Evolutionary conservation across 192 early-diverging fungal species (phyloP), one percentile per base, ranked within the genome.

Genomic region (Coemansia sp.): DNA sequence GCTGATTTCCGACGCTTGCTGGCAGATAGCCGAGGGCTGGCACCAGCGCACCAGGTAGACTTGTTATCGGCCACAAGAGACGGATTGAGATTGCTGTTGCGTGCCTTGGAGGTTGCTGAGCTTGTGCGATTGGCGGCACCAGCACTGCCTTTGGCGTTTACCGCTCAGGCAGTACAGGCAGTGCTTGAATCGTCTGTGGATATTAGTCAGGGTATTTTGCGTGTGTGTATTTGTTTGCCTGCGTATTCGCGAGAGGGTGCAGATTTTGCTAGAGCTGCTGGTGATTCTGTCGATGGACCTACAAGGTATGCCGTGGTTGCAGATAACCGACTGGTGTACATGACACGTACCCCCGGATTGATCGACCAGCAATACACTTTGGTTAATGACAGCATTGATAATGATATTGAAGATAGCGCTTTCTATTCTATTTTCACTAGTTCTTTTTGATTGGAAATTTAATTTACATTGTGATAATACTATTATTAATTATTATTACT

Each of bases 1-100:
- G 51, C 61, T 3, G 73, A 77, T 42, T 58, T 70, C 44, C 55
- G 67, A 51, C 53, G 64, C 45, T 58, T 77, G 49, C 61, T 70
- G 17, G 33, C 38, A n/a, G n/a, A n/a, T n/a, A n/a, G n/a, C 14
- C 54, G 58, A 14, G 57, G 51, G 18, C 24, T 76, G 53, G 61
- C 62, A 1, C 64, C 72, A n/a, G 57, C 72, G 14, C 52, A 43
- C 2, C 72, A 76, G 36, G 17, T 76, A 4, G 60, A 60, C 24
- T 43, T 34, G 43, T 70, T 65, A 32, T 17, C 70, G 38, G 72
- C 60, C 25, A n/a, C 13, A 5, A 34, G 25, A 7, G 45, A 42
- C 6, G 36, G 63, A 13, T 58, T 70, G 26, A 46, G 67, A 54
- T 36, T 55, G 26, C 59, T 77, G 4, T 37, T 66, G 8, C 53